Conservation (phyloP, 129 eudicot species). For the Chrysanthemum lavandulifolium region DNA sequence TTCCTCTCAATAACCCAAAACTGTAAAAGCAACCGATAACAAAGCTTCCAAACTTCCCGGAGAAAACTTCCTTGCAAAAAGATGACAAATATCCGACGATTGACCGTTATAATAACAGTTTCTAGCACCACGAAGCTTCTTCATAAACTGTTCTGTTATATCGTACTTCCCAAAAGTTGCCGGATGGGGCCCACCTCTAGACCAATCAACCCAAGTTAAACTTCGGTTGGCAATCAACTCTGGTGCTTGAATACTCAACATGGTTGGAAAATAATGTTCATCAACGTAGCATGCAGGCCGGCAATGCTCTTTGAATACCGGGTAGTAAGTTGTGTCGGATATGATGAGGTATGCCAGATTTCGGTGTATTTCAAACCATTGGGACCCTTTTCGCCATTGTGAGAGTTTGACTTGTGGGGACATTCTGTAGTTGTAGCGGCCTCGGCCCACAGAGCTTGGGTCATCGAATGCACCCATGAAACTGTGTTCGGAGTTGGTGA, state of each 20-base stretch:
- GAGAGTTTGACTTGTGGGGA: slow-evolving; percentile 58
- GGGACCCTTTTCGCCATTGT: slow-evolving; percentile 90
- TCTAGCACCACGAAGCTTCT: slow-evolving; percentile 28
- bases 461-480: slow-evolving; percentile 79
- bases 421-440: slow-evolving; percentile 64
- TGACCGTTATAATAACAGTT: slow-evolving; percentile 55
- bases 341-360: slow-evolving; percentile 58
- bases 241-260: slow-evolving; percentile 51
- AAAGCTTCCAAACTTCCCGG: slow-evolving; percentile 66
- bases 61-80: slow-evolving; percentile 81
- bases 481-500: slow-evolving; percentile 53
- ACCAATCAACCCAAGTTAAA: slow-evolving; percentile 72
- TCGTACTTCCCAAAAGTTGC: slow-evolving; percentile 58
- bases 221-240: slow-evolving; percentile 51
- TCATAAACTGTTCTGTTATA: slow-evolving; percentile 39
- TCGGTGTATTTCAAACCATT: slow-evolving; percentile 75
- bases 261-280: slow-evolving; percentile 73
- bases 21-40: slow-evolving; percentile 45
- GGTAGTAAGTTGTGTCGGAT: slow-evolving; percentile 56
- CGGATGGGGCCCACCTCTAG: slow-evolving; percentile 74
- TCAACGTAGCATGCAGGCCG: slow-evolving; percentile 67
- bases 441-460: slow-evolving; percentile 69
- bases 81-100: slow-evolving; percentile 47
- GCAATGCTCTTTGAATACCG: slow-evolving; percentile 60
- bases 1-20: slow-evolving; percentile 48